Conservation (phyloP, 495 filamentous ascomycete genomes). For the Penicillium malachiteum region DNA sequence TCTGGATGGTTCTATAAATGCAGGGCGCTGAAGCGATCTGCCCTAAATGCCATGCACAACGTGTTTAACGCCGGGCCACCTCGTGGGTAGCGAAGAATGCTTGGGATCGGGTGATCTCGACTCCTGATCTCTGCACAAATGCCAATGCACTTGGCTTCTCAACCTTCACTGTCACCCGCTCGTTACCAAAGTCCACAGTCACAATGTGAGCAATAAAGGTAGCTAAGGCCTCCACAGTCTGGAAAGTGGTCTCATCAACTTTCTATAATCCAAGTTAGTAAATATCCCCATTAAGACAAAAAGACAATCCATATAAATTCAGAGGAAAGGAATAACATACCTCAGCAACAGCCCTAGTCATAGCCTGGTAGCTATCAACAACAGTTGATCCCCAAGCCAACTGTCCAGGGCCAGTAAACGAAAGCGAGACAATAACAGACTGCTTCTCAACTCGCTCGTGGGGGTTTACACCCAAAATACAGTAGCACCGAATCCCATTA, state of each 20-base stretch:
- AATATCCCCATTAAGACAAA: conserved; percentile 3
- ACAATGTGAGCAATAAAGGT: conserved; percentile 52
- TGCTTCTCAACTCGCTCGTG: conserved; percentile 60
- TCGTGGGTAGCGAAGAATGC: conserved; percentile 44
- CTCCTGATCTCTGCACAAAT: conserved; percentile 54
- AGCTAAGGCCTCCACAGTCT: conserved; percentile 57
- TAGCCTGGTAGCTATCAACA: conserved; percentile 43
- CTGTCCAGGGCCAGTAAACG: conserved; percentile 44
- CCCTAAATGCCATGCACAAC: conserved; percentile 6
- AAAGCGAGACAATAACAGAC: conserved; percentile 50
- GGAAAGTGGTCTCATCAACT: conserved; percentile 54
- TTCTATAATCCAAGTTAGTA: conserved; percentile 26
- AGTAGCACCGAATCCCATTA: conserved; percentile 45
- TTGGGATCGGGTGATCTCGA: conserved; percentile 54
- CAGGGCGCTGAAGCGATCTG: background rate
- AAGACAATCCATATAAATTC: conserved; percentile 1
- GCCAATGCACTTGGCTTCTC: conserved; percentile 59
- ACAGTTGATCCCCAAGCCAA: conserved; percentile 41
- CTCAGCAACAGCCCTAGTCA: conserved; percentile 47
- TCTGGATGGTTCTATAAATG: background rate
- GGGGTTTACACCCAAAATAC: conserved; percentile 57
- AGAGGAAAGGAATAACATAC: conserved; percentile 16
- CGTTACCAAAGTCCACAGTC: conserved; percentile 51
- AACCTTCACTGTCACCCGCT: conserved; percentile 51
- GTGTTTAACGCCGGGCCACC: conserved; percentile 3